These are phyloP conservation scores for Colletotrichum melonis DNA, from an alignment of 2,329 filamentous ascomycete genomes.

Conservation along the genomic window DNA sequence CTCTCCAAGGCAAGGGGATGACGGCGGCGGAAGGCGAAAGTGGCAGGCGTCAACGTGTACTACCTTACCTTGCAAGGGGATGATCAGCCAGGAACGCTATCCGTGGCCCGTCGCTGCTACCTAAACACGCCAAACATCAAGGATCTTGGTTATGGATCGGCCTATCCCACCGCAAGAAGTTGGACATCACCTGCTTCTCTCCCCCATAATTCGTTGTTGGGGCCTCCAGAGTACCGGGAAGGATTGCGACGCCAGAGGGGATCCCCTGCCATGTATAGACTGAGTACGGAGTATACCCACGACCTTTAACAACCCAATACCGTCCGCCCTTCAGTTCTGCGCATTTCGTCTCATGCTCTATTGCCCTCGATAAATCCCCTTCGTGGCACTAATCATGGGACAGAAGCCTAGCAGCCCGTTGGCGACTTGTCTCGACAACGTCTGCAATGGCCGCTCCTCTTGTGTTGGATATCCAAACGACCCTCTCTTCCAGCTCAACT, in stretches of 20 bases:
- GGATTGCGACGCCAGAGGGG: background rate
- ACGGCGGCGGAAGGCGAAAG: background rate
- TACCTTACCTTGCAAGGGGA: background rate
- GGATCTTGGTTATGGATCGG: background rate
- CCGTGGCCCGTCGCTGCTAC: background rate
- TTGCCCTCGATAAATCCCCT: background rate
- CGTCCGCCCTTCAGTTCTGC: background rate
- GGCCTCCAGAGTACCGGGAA: background rate
- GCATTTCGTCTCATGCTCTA: background rate
- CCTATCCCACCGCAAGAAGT: background rate
- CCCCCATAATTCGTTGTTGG: background rate
- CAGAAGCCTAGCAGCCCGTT: slow-evolving; percentile 53
- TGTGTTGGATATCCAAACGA: slow-evolving; percentile 60
- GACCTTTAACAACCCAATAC: background rate
- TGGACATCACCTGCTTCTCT: background rate
- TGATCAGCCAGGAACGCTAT: background rate
- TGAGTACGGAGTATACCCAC: background rate
- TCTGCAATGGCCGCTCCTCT: slow-evolving; percentile 56
- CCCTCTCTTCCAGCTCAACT: slow-evolving; percentile 57
- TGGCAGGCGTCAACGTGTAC: background rate
- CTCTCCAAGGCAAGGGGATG: background rate
- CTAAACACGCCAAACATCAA: background rate
- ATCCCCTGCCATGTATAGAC: slow-evolving; percentile 18
- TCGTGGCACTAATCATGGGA: slow-evolving; percentile 50
- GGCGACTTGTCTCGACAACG: slow-evolving; percentile 56